Percentiles rank a stretch among this genome's conserved stretches.
These are phyloP conservation scores for Ramaria sp. DNA, from an alignment of 768 basidiomycete species.

Conservation along the genomic window DNA sequence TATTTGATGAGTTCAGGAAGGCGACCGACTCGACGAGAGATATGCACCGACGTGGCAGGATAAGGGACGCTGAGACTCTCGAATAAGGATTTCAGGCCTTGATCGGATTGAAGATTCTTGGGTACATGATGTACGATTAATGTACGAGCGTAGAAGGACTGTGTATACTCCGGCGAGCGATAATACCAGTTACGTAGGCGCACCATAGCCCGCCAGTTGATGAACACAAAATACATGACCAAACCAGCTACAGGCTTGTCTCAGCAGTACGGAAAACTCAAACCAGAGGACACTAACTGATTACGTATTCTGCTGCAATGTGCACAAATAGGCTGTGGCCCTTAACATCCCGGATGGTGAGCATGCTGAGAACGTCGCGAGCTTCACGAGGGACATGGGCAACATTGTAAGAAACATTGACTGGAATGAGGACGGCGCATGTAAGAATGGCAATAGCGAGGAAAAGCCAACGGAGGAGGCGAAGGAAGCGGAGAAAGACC, in stretches of 20 bases:
- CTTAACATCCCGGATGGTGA: conserved; percentile 77
- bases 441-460: conserved; percentile 47
- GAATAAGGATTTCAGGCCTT: conserved; percentile 71
- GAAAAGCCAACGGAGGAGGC: conserved; percentile 73
- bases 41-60: conserved; percentile 84
- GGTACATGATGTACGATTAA: conserved; percentile 73
- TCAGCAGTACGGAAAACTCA: conserved; percentile 6
- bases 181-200: conserved; percentile 78
- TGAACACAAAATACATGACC: conserved; percentile 60
- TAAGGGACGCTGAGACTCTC: conserved; percentile 70
- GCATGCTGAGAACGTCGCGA: conserved; percentile 60
- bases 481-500: conserved; percentile 82
- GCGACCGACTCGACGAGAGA: conserved; percentile 76
- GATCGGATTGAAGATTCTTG: conserved; percentile 73
- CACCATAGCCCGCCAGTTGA: conserved; percentile 72
- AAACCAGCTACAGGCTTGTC: conserved; percentile 26
- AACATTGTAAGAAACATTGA: conserved; percentile 81
- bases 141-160: conserved; percentile 90
- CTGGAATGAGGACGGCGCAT: conserved; percentile 70
- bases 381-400: conserved; percentile 37
- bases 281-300: conserved; percentile 34
- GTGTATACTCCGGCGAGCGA: conserved; percentile 76
- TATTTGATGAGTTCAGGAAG: conserved; percentile 87
- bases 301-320: conserved; percentile 70
- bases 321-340: conserved; percentile 73